Base-by-base conservation (phyloP, 805 yeast species). In the Wickerhamomyces kurtzmanii region DNA sequence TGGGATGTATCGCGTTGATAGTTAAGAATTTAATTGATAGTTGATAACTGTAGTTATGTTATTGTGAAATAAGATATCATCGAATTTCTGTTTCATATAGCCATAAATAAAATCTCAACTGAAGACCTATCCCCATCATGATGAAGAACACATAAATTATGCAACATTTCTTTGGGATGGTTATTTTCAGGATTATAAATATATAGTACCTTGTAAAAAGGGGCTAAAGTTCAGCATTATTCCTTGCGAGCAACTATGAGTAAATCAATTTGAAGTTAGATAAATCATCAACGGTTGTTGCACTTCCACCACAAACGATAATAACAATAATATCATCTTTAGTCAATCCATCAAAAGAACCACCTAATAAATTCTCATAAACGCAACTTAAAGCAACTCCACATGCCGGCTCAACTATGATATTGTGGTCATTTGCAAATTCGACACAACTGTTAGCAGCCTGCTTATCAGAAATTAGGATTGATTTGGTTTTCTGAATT, bases 391-490 rank as follows among this genome's bases (percentile, higher is more conserved):
- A 46, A 0, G 83, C 71, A 2, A 81, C 81, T 4, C 84, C 84
- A 48, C 85, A 78, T 1, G 85, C 85, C 0, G 84, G 84, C 45
- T 78, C 85, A 0, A 75, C 68, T 15, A 71, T 51, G 25, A 57
- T 53, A 31, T 68, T 66, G 36, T 59, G 71, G 31, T 71, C 72
- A 3, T 57, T 43, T 6, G 73, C 68, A 39, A 65, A 73, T 23
- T 49, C 55, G 15, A 71, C 41, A 27, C 76, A 62, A 1, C 78
- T 71, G 11, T 49, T 48, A 0, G 76, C 61, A 1, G 82, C 76
- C 22, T 75, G 74, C 3, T 53, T 33, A 40, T 79, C 87, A 15
- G 65, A 55, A 2, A 71, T 62, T 9, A 64, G 55, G 2, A 63
- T 37, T 2, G 72, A 55, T 22, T 37, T 50, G 3, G 68, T 59